phyloP scores from a whole-genome alignment of 192 early-diverging fungal species.

The Gryganskiella cystojenkinii region DNA sequence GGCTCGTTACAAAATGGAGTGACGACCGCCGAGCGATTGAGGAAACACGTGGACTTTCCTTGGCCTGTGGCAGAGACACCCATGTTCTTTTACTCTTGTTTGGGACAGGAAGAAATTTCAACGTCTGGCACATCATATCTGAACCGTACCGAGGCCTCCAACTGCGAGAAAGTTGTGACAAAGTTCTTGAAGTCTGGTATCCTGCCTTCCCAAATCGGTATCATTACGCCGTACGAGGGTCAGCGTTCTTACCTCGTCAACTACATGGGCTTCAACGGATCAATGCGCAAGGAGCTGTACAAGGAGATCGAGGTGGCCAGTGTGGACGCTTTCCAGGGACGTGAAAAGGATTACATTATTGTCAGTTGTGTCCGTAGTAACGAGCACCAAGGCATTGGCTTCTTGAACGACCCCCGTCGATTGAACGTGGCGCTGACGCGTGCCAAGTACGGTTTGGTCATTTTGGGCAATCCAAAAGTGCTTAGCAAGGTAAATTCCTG shows the following conservation, averaged over 20 bases:
- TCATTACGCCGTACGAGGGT: conserved; percentile 99
- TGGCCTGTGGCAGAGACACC: conserved; percentile 96
- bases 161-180: conserved; percentile 97
- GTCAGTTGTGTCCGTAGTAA: conserved; percentile 97
- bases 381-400: conserved; percentile 96
- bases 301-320: conserved; percentile 99
- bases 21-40: conserved; percentile 88
- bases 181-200: conserved; percentile 91
- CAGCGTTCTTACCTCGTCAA: conserved; percentile 95
- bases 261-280: conserved; percentile 95
- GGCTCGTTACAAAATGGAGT: conserved; percentile 98
- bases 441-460: conserved; percentile 93
- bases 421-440: conserved; percentile 92
- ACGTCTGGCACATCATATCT: conserved; percentile 98
- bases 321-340: conserved; percentile 99
- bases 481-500: conserved; percentile 70
- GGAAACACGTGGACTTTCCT: conserved; percentile 92
- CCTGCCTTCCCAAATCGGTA: conserved; percentile 91
- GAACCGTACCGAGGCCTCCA: conserved; percentile 96
- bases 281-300: conserved; percentile 92
- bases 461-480: conserved; percentile 96
- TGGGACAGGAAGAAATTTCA: conserved; percentile 97
- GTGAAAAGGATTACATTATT: conserved; percentile 99
- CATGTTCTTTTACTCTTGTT: conserved; percentile 94
- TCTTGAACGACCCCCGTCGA: conserved; percentile 91